Base-by-base conservation (phyloP, 768 basidiomycete genomes). In the Candolleomyces eurysporus region DNA sequence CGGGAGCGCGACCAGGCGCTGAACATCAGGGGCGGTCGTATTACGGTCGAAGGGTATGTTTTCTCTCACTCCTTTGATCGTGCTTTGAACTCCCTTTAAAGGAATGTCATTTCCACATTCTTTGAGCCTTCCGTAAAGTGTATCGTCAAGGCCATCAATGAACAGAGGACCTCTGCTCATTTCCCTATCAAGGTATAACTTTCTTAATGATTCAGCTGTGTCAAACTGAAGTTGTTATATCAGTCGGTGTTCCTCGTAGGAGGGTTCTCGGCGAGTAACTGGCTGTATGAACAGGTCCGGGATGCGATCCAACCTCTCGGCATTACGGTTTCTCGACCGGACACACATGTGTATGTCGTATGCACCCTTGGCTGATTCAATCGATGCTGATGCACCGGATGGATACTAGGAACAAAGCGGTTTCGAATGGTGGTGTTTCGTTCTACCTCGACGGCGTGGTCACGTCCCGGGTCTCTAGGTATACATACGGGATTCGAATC, bases 211-310 rank as follows among this genome's bases (percentile, higher is more conserved):
- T 26, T 26, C 26, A 4, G 4, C 26, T 26, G 26, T 4, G 26
- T 26, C 26, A 26, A 26, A 26, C 26, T 26, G 26, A 26, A 26
- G 26, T 26, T 4, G 26, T 36, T n/a, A 6, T 19, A 40, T 42
- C 53, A 78, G 78, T 70, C 71, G 21, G 75, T 79, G n/a, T 74
- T 81, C 45, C 76, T 87, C 1, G 84, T 87, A 4, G 85, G 85
- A 21, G 85, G 84, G 0, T 86, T 86, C 67, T 80, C 82, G 10
- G 82, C 84, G 1, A 85, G 80, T 59, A 79, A 84, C 55, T 86
- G 80, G 76, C 67, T 87, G n/a, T 82, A 76, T 64, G 68, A 72
- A 4, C 73, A 75, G 54, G 76, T 86, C 4, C 77, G 76, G 48
- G 68, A 65, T 52, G 65, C 71, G 5, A 70, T 86, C 9, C 72